phyloP scores from a whole-genome alignment of 2,329 filamentous ascomycete species.

The Lachnellula subtilissima region DNA sequence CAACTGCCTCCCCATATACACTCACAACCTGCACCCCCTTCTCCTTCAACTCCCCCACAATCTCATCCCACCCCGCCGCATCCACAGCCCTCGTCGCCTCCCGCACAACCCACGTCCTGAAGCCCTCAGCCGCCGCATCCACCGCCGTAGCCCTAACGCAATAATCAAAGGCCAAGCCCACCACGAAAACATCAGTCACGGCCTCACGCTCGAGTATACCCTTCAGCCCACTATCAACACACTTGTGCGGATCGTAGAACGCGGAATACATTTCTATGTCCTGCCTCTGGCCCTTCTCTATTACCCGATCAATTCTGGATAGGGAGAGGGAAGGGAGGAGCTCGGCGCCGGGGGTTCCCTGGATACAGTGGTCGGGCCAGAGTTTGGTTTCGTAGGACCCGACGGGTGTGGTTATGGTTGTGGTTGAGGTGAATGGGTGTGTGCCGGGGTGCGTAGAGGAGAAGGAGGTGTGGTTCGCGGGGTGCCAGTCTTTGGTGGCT shows the following conservation, averaged over 20 bases:
- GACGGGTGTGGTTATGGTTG: constrained; percentile 61
- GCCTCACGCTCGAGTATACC: constrained; percentile 48
- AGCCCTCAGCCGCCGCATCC: constrained; percentile 72
- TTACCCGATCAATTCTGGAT: constrained; percentile 54
- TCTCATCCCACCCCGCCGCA: constrained; percentile 50
- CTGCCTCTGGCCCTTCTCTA: constrained; percentile 73
- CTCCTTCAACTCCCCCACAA: constrained; percentile 47
- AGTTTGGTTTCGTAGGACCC: constrained; percentile 65
- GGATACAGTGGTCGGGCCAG: constrained; percentile 90
- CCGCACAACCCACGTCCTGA: constrained; percentile 68
- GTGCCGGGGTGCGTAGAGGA: constrained; percentile 69
- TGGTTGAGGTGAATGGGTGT: constrained; percentile 60
- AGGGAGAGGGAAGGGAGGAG: constrained; percentile 68
- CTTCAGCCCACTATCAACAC: constrained; percentile 59
- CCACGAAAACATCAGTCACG: constrained; percentile 77
- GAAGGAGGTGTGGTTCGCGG: constrained; percentile 79
- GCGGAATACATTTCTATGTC: constrained; percentile 90
- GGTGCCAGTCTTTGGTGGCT: constrained; percentile 93
- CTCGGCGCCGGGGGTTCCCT: constrained; percentile 64
- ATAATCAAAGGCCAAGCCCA: constrained; percentile 82
- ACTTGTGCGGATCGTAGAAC: constrained; percentile 74
- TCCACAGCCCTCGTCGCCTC: constrained; percentile 75
- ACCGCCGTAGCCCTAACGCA: constrained; percentile 81
- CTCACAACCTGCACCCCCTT: constrained; percentile 60
- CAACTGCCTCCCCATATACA: constrained; percentile 51